phyloP scores from a whole-genome alignment of 2,329 filamentous ascomycete species.

The Colletotrichum sp. region DNA sequence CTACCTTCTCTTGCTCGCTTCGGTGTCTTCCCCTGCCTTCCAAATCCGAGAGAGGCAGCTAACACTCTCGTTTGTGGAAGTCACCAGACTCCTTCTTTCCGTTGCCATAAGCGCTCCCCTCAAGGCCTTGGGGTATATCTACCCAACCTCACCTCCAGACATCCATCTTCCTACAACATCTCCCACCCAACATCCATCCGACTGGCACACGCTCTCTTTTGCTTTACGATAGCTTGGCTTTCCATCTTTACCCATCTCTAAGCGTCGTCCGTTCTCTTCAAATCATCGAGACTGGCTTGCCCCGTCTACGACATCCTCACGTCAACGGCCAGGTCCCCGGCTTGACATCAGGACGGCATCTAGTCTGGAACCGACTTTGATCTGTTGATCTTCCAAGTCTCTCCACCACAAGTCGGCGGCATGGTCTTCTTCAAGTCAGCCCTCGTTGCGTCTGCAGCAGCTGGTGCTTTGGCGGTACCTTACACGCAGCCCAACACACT shows the following conservation, averaged over 20 bases:
- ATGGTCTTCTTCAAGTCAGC: conserved; percentile 6
- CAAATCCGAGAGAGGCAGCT: background rate
- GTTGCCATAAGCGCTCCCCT: background rate
- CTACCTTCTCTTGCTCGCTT: background rate
- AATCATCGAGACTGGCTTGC: background rate
- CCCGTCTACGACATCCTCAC: background rate
- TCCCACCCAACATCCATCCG: background rate
- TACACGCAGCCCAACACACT: conserved; percentile 40
- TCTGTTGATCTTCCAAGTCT: background rate
- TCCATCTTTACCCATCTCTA: background rate
- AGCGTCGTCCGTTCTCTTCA: background rate
- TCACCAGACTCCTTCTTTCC: background rate
- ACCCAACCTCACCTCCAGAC: background rate
- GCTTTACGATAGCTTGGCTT: background rate
- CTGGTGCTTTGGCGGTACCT: conserved; percentile 29
- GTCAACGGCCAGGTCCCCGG: background rate
- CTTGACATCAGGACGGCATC: background rate
- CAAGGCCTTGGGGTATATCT: background rate
- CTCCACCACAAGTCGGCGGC: background rate
- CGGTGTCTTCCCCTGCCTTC: background rate
- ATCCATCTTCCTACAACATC: background rate
- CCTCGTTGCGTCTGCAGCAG: conserved; percentile 22
- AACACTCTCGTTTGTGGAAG: background rate
- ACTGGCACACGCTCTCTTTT: background rate
- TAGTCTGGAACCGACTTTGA: background rate